A percentile compares a stretch with the other conserved stretches of the same genome.
Conservation (phyloP, 306 rosid species). For the Cicer arietinum region DNA sequence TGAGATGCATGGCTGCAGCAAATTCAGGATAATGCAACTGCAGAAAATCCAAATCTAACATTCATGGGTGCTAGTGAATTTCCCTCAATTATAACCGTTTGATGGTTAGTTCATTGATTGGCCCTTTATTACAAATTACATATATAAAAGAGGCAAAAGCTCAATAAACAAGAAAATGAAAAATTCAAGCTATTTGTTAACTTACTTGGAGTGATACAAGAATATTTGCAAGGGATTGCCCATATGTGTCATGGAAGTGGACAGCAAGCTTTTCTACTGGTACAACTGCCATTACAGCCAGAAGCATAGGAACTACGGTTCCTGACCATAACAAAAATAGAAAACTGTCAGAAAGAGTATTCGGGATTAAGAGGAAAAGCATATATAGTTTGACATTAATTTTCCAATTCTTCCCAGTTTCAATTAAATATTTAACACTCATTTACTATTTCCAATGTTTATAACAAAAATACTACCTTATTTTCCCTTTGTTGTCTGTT, state of each 20-base stretch:
- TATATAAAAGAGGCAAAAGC: slow-evolving; percentile 6
- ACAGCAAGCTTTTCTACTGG: slow-evolving; percentile 82
- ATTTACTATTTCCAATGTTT: neutral
- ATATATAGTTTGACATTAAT: slow-evolving; percentile 34
- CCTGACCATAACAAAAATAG: slow-evolving; percentile 51
- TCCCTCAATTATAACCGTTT: neutral
- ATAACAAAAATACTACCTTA: neutral
- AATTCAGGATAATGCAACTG: slow-evolving; percentile 5
- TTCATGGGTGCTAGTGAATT: slow-evolving; percentile 14
- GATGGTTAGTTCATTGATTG: slow-evolving; percentile 11
- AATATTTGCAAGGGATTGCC: slow-evolving; percentile 85
- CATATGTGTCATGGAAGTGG: slow-evolving; percentile 95
- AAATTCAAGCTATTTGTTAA: slow-evolving; percentile 37
- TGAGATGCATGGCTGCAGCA: neutral
- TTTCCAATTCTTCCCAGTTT: slow-evolving; percentile 12
- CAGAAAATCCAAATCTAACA: neutral
- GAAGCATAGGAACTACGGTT: slow-evolving; percentile 81
- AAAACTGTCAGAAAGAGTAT: slow-evolving; percentile 23
- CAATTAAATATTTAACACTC: slow-evolving; percentile 4
- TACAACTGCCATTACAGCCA: slow-evolving; percentile 81
- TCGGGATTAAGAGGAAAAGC: slow-evolving; percentile 12
- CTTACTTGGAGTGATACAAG: slow-evolving; percentile 86
- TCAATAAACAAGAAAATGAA: slow-evolving; percentile 19
- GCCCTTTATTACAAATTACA: slow-evolving; percentile 6
- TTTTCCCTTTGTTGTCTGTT: neutral